Conservation (phyloP, 495 filamentous ascomycete species). For the Gamarada debralockiae region DNA sequence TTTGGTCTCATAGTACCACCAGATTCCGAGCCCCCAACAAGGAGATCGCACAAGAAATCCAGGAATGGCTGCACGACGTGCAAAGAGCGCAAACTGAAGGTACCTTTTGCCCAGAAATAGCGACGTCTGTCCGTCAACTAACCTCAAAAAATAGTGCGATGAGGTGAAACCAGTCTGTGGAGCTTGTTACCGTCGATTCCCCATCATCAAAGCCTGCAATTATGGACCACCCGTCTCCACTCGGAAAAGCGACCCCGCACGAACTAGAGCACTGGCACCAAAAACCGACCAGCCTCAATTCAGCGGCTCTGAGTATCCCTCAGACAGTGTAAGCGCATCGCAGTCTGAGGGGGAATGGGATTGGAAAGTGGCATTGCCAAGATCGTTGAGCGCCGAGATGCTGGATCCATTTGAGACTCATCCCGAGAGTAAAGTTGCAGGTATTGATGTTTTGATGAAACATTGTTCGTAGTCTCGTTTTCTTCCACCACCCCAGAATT, state of each 20-base stretch:
- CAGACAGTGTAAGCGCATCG: background rate
- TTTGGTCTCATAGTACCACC: slow-evolving; percentile 1
- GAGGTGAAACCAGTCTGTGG: slow-evolving; percentile 7
- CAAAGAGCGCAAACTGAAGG: slow-evolving; percentile 11
- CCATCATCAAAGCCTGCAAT: background rate
- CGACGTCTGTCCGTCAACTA: background rate
- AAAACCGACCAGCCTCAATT: background rate
- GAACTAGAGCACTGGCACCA: background rate
- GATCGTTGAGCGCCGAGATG: background rate
- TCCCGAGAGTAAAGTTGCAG: slow-evolving; percentile 7
- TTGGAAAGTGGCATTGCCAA: background rate
- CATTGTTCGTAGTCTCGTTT: slow-evolving; percentile 6
- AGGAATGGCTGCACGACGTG: slow-evolving; percentile 1
- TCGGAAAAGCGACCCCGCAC: background rate
- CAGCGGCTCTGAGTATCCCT: background rate
- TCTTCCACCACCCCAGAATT: background rate
- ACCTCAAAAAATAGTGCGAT: slow-evolving; percentile 10
- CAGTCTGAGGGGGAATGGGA: background rate
- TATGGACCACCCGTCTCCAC: background rate
- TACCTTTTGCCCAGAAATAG: background rate
- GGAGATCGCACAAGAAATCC: slow-evolving; percentile 12
- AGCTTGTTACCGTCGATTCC: slow-evolving; percentile 10
- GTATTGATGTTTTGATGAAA: slow-evolving; percentile 11
- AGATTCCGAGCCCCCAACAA: background rate
- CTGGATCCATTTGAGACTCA: slow-evolving; percentile 12